These are phyloP conservation scores for Ophiostoma himal-ulmi DNA, from an alignment of 2,329 filamentous ascomycete species.

Conservation along the genomic window DNA sequence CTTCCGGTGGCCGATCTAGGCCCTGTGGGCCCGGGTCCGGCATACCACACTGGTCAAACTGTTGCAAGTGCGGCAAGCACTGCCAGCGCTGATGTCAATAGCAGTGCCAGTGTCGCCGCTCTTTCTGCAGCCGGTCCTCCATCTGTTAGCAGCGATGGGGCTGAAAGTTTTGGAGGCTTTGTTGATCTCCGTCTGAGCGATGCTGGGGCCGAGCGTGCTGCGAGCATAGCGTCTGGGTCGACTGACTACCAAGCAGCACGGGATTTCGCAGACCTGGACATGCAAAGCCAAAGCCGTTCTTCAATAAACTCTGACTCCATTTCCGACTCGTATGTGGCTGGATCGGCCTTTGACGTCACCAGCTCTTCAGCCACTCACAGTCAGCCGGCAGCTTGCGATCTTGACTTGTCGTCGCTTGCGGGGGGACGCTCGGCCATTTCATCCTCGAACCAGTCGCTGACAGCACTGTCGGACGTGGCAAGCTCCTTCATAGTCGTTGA, in stretches of 20 bases:
- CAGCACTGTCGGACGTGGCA: neutral
- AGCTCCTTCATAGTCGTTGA: neutral
- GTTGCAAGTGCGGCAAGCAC: neutral
- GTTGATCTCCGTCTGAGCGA: neutral
- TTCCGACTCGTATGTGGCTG: neutral
- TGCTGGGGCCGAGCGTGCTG: neutral
- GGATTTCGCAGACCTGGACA: neutral
- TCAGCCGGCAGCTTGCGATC: neutral
- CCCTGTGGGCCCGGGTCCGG: slow-evolving; percentile 43
- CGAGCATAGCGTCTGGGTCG: neutral
- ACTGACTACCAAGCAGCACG: neutral
- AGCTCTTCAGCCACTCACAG: neutral
- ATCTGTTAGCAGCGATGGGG: neutral
- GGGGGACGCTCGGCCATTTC: neutral
- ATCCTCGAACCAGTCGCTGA: neutral
- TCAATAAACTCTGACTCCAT: neutral
- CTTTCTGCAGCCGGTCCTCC: neutral
- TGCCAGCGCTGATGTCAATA: neutral
- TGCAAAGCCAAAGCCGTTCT: neutral
- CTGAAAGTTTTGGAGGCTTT: neutral
- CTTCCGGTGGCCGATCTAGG: slow-evolving; percentile 42
- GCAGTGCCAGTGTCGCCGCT: neutral
- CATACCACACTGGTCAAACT: slow-evolving; percentile 40
- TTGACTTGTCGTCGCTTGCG: neutral
- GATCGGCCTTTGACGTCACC: neutral